Evolutionary conservation across 2,329 filamentous ascomycete genomes (phyloP), one percentile per base, ranked within the genome.

Genomic region (Trichoderma polysporum): DNA sequence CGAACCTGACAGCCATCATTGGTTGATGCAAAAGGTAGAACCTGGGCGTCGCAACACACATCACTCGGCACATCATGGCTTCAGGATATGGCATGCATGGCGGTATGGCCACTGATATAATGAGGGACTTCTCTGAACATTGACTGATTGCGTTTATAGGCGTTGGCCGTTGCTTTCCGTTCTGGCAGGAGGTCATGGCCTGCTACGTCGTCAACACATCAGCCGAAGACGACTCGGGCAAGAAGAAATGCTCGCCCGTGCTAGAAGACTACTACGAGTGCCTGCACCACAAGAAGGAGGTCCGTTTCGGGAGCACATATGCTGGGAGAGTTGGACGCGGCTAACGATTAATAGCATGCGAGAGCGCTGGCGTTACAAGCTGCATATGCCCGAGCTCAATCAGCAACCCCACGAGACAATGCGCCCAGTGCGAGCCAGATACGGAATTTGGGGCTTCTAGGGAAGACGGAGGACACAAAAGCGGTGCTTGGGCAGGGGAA

Each of bases 251-350:
- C 79, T 83, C 86, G 19, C 90, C 91, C 17, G 87, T 89, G 4
- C 85, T 98, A 72, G 95, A 99, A 79, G 95, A 99, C 79, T 99
- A 99, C 84, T 97, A 97, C 79, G 95, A 99, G 84, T 99, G 96
- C 81, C 83, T 99, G 77, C 95, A 99, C 80, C 95, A 99, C 85
- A 93, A 91, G 85, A 99, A 99, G 84, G 95, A 99, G 92, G 95
- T 98, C 76, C 67, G 87, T 80, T 56, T 41, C 22, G 47, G 45
- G 22, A 53, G 25, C 10, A 27, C 12, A 39, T 25, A 8, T 50
- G 6, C 15, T 47, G 22, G 39, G 3, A 33, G 53, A 13, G 19
- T n/a, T 19, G 17, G n/a, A 25, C 52, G 17, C 7, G 19, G 69
- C 69, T 74, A 45, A 75, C 70, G 22, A 35, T 33, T 25, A 39